Base-by-base conservation (phyloP, 345 rosid genomes). In the Gossypium stocksii region DNA sequence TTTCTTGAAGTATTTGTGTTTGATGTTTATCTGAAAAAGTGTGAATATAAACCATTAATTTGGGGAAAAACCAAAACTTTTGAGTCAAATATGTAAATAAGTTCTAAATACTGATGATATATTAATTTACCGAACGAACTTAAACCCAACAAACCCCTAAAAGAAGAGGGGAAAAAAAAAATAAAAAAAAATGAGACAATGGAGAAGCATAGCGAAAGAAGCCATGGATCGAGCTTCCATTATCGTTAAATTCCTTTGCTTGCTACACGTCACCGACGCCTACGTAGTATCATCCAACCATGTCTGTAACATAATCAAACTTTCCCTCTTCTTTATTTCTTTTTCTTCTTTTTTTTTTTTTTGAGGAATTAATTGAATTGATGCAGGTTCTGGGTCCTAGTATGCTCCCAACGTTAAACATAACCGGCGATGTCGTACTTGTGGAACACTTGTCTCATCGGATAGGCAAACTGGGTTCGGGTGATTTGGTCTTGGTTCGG, bases 401-500 rank as follows among this genome's bases (percentile, higher is more conserved):
- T 77, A 88, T 88, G 92, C 87, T 88, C 51, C 92, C 92, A 70
- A 88, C 92, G 20, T 78, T 88, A 68, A 89, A 87, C 70, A 68
- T 82, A 2, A 70, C 83, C 2, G 92, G 92, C 23, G 92, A 89
- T 66, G 83, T 89, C 45, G 60, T 86, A 23, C 52, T 62, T 16
- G 66, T 62, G 12, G 22, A 97, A 62, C 66, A 16, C 66, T 62
- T 62, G 66, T 90, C 98, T 3, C 96, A 87, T 73, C 82, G 91
- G 53, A 49, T 90, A 20, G 90, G 90, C 54, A 84, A 81, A 78
- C 76, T 91, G 44, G 82, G 87, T 4, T 78, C 86, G 3, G 98
- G 98, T 6, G 97, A 93, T 57, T 75, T 91, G 73, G 90, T 93
- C 6, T 73, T 91, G 77, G 89, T 91, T 82, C 86, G 85, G 29